These are phyloP conservation scores for Exophiala xenobiotica DNA, from an alignment of 2,329 filamentous ascomycete genomes.

Conservation along the genomic window DNA sequence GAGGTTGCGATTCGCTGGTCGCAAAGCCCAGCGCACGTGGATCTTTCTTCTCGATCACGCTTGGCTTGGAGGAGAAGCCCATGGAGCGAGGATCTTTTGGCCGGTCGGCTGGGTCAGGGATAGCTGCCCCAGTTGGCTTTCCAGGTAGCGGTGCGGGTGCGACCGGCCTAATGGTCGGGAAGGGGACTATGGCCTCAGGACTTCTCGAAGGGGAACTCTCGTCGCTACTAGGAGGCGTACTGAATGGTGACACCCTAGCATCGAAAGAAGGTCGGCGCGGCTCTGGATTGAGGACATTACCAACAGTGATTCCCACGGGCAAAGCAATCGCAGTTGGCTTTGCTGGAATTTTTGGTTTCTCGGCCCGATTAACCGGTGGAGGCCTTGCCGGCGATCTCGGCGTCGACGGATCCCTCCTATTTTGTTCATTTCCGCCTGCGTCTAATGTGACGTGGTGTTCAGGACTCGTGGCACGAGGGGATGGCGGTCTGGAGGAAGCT, in stretches of 20 bases:
- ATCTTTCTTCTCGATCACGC: slow-evolving; percentile 16
- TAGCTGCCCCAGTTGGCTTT: background rate
- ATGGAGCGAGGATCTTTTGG: slow-evolving; percentile 24
- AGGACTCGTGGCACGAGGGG: slow-evolving; percentile 19
- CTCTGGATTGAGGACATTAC: slow-evolving; percentile 31
- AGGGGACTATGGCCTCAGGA: slow-evolving; percentile 7
- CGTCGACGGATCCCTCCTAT: background rate
- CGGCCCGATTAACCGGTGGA: slow-evolving; percentile 75
- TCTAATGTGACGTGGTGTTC: slow-evolving; percentile 6
- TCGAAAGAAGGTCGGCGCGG: slow-evolving; percentile 41
- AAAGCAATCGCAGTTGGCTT: slow-evolving; percentile 40
- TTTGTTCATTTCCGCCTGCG: background rate
- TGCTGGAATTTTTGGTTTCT: slow-evolving; percentile 67
- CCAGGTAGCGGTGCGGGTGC: background rate
- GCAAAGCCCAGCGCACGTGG: slow-evolving; percentile 20
- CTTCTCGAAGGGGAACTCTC: slow-evolving; percentile 49
- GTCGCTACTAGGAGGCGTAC: slow-evolving; percentile 75
- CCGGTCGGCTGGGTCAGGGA: slow-evolving; percentile 8
- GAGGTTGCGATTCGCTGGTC: slow-evolving; percentile 11
- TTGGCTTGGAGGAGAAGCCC: slow-evolving; percentile 21
- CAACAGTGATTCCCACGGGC: slow-evolving; percentile 10
- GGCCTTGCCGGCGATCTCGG: slow-evolving; percentile 37
- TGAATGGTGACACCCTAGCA: slow-evolving; percentile 72
- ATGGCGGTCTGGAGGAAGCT: slow-evolving; percentile 29
- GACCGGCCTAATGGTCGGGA: background rate